Percentiles rank a stretch among this genome's conserved stretches.
These are phyloP conservation scores for Fusarium robinianum DNA, from an alignment of 2,329 filamentous ascomycete species.

Conservation along the genomic window DNA sequence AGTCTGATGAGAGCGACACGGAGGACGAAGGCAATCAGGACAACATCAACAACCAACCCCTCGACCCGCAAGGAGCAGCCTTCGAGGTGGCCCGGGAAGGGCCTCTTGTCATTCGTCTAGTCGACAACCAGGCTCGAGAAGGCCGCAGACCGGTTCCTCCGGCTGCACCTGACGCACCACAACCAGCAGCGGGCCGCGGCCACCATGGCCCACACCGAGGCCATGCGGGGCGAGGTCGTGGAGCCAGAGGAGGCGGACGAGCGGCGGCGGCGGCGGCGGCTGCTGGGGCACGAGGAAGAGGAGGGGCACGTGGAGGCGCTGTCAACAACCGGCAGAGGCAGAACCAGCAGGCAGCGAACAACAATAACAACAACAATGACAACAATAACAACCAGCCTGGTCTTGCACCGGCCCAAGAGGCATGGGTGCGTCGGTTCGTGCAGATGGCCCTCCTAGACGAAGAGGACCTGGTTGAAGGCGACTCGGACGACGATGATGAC, in stretches of 20 bases:
- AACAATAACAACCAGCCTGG: slow-evolving; percentile 35
- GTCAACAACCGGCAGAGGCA: slow-evolving; percentile 30
- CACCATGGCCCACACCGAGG: slow-evolving; percentile 31
- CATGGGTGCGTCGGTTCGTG: slow-evolving; percentile 60
- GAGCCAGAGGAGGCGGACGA: slow-evolving; percentile 15
- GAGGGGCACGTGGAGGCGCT: slow-evolving; percentile 35
- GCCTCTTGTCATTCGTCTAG: slow-evolving; percentile 60
- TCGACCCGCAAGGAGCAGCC: slow-evolving; percentile 37
- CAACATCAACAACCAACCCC: slow-evolving; percentile 33
- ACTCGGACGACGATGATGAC: slow-evolving; percentile 43
- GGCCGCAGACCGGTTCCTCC: slow-evolving; percentile 37
- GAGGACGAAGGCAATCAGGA: slow-evolving; percentile 33
- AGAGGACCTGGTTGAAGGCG: slow-evolving; percentile 55
- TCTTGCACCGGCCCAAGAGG: slow-evolving; percentile 53
- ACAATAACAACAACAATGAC: slow-evolving; percentile 23
- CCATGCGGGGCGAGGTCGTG: slow-evolving; percentile 23
- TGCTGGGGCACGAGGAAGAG: slow-evolving; percentile 33
- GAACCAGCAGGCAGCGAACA: slow-evolving; percentile 30
- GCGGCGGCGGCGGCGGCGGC: slow-evolving; percentile 26
- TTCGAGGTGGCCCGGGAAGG: slow-evolving; percentile 59
- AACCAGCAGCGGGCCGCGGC: slow-evolving; percentile 36
- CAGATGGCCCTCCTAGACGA: slow-evolving; percentile 58
- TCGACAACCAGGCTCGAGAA: slow-evolving; percentile 44
- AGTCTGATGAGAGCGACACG: slow-evolving; percentile 41
- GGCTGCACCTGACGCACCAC: slow-evolving; percentile 39